A percentile compares a stretch with the other conserved stretches of the same genome.
Evolutionary conservation across 2,329 filamentous ascomycete species (phyloP).

Genomic region (Scopulariopsis brevicaulis): DNA sequence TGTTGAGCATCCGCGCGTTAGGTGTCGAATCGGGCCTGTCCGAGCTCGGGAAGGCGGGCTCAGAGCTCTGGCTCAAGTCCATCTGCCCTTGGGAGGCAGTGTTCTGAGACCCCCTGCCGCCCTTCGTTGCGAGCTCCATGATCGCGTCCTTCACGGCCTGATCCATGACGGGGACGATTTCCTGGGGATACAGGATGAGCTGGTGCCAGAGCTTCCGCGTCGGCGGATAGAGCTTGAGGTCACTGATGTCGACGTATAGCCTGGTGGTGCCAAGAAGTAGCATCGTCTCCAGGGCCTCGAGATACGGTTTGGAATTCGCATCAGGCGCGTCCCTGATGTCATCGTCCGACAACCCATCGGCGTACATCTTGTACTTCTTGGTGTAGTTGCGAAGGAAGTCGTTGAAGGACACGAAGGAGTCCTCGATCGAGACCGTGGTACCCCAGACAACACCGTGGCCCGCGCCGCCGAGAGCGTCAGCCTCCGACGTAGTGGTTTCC

Average conservation of each 20-base stretch:
- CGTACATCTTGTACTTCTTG: constrained; percentile 86
- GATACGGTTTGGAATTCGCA: constrained; percentile 71
- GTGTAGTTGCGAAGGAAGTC: constrained; percentile 90
- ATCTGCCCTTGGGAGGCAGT: constrained; percentile 23
- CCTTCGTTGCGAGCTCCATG: constrained; percentile 74
- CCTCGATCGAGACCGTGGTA: constrained; percentile 88
- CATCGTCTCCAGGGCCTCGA: constrained; percentile 82
- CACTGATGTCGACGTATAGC: constrained; percentile 78
- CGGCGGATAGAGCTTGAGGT: constrained; percentile 84
- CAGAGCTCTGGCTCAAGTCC: constrained; percentile 52
- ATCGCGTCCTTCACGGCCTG: constrained; percentile 87
- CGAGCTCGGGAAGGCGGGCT: constrained; percentile 69
- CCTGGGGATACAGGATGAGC: constrained; percentile 83
- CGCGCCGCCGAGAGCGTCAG: constrained; percentile 72
- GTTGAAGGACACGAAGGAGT: constrained; percentile 79
- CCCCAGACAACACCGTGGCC: constrained; percentile 88
- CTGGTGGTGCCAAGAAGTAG: constrained; percentile 72
- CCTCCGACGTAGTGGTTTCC: constrained; percentile 83
- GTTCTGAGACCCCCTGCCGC: constrained; percentile 57
- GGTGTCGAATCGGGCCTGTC: constrained; percentile 47
- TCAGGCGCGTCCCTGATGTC: constrained; percentile 60
- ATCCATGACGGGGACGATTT: constrained; percentile 96
- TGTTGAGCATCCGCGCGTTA: constrained; percentile 28
- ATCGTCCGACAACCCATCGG: constrained; percentile 70
- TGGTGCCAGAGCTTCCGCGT: constrained; percentile 95